Percentiles rank a stretch among this genome's conserved stretches.
phyloP scores from a whole-genome alignment of 306 rosid genomes.

The Mimosa pudica region DNA sequence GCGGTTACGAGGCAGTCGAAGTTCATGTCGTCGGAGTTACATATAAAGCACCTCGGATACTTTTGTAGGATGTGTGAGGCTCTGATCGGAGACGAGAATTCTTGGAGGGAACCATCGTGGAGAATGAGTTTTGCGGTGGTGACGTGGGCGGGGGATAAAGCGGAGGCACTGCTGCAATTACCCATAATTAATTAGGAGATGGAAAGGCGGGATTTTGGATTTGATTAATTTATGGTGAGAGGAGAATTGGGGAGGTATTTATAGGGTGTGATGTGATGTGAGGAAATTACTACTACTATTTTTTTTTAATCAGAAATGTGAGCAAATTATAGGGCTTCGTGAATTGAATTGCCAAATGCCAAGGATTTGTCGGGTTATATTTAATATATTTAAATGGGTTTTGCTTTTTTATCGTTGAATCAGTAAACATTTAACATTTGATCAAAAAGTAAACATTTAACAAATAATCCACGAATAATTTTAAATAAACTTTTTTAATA shows the following conservation, averaged over 20 bases:
- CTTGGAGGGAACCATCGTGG: slow-evolving; percentile 65
- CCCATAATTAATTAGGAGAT: slow-evolving; percentile 53
- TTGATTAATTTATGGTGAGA: too few relatives aligned
- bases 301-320: too few relatives aligned
- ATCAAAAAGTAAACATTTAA: too few relatives aligned
- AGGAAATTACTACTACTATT: too few relatives aligned
- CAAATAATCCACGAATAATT: too few relatives aligned
- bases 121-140: slow-evolving; percentile 77
- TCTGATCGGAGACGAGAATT: slow-evolving; percentile 68
- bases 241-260: slow-evolving; percentile 25
- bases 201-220: not conserved
- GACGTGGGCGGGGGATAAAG: slow-evolving; percentile 42
- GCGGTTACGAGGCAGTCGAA: slow-evolving; percentile 74
- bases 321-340: not conserved
- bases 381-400: not conserved
- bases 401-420: not conserved
- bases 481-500: too few relatives aligned
- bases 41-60: slow-evolving; percentile 68
- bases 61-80: slow-evolving; percentile 69
- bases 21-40: slow-evolving; percentile 90
- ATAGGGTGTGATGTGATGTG: slow-evolving; percentile 7
- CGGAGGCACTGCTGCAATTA: slow-evolving; percentile 59
- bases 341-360: slow-evolving; percentile 11
- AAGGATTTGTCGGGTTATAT: not conserved
- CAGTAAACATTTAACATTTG: too few relatives aligned